Evolutionary conservation across 805 yeast genomes (phyloP), one percentile per base, ranked within the genome.

Genomic region (Cyberlindnera petersonii): DNA sequence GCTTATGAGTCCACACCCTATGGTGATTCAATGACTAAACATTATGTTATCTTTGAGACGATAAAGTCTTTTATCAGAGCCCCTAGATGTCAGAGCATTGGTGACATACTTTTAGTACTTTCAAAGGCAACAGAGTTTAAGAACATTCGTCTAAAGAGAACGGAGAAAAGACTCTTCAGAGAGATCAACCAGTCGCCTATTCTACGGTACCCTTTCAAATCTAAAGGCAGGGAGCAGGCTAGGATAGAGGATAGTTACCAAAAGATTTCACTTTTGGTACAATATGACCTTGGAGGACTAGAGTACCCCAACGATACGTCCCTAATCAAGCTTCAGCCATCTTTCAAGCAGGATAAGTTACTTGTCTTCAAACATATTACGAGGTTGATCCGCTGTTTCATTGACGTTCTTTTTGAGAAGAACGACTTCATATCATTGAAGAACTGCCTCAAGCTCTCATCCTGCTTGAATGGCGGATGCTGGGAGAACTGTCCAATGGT

Each of bases 401-500:
- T 68, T 22, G 80, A 75, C 27, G 59, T 69, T 14, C 69, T 64
- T 39, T 47, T 61, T 16, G 65, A 57, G 11, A 68, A 61, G 37
- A 55, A 59, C 19, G 79, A 74, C 49, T 66, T 68, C 0, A 46
- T 49, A 1, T 71, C 80, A 0, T 52, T 73, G 31, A 46, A 57
- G 17, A 65, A 59, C 30, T 46, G 71, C 3, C 47, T 75, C 6
- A 57, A 55, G 32, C 42, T 77, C 7, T 46, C 54, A 3, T 55
- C 78, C 39, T 66, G 71, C 28, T 40, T 72, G 1, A 53, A 51
- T 31, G 73, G 74, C 0, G 63, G 59, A 41, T 64, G 76, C 13
- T 75, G 82, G 82, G 79, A 74, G 43, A 68, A 66, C 36, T 50
- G 69, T 0, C 53, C 71, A 0, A 60, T 64, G 51, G 66, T 66